phyloP scores from a whole-genome alignment of 257 asterid species.

The Salvia rosmarinus region DNA sequence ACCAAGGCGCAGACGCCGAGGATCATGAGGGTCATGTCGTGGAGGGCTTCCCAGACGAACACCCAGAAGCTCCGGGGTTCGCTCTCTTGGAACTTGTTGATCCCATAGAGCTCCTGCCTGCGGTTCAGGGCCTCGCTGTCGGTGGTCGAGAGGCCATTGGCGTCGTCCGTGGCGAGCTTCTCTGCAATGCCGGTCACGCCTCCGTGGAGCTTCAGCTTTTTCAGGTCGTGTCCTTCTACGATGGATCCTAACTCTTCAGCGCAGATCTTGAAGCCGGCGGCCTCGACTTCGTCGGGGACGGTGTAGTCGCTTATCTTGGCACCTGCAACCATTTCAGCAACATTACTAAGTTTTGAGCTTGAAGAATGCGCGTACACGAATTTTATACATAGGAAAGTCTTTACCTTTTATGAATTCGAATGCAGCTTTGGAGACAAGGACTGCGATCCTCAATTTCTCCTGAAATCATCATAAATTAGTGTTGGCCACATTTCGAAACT shows the following conservation, averaged over 20 bases:
- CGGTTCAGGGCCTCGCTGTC: conserved; percentile 50
- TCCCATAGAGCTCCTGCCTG: conserved; percentile 63
- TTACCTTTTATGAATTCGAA: conserved; percentile 74
- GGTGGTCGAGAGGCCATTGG: conserved; percentile 51
- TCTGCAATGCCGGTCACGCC: conserved; percentile 62
- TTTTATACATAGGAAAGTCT: conserved; percentile 13
- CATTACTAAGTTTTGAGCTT: background rate
- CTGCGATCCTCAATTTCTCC: conserved; percentile 89
- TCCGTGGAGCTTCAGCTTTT: conserved; percentile 67
- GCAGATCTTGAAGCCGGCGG: conserved; percentile 73
- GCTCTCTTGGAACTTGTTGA: conserved; percentile 64
- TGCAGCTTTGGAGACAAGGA: conserved; percentile 88
- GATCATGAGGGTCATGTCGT: conserved; percentile 91
- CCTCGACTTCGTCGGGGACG: conserved; percentile 67
- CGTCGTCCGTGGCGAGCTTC: conserved; percentile 58
- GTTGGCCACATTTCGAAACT: conserved; percentile 34
- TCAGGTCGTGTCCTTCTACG: conserved; percentile 73
- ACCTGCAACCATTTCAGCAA: conserved; percentile 40
- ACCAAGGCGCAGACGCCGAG: conserved; percentile 81
- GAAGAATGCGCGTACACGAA: background rate
- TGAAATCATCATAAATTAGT: conserved; percentile 29
- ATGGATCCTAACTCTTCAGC: conserved; percentile 78
- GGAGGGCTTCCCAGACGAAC: conserved; percentile 88
- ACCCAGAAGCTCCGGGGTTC: conserved; percentile 65
- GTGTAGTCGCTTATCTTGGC: conserved; percentile 58